These are phyloP conservation scores for Wickerhamomyces bovis DNA, from an alignment of 805 yeast genomes.

Conservation along the genomic window DNA sequence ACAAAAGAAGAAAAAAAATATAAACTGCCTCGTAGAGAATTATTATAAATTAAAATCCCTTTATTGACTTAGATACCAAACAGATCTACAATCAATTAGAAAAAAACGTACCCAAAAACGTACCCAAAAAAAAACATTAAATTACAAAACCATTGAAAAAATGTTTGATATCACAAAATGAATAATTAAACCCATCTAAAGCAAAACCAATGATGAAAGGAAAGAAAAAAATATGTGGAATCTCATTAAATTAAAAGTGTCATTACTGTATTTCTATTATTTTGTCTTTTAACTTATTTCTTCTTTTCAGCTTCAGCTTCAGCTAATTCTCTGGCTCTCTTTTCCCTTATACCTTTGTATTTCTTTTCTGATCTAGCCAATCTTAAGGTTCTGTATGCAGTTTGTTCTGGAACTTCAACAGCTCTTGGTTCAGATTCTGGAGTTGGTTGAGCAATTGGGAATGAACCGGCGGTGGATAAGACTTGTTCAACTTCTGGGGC, in stretches of 20 bases:
- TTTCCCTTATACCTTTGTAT: slow-evolving; percentile 89
- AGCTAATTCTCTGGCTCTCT: slow-evolving; percentile 94
- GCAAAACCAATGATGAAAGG: not conserved
- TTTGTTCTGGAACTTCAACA: slow-evolving; percentile 58
- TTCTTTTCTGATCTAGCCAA: slow-evolving; percentile 87
- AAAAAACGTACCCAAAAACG: not conserved
- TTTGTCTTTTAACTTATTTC: slow-evolving; percentile 83
- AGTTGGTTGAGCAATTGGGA: slow-evolving; percentile 86
- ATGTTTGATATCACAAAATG: not conserved
- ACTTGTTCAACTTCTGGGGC: slow-evolving; percentile 78
- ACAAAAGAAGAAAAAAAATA: not conserved
- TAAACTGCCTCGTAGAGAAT: not conserved
- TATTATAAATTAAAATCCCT: not conserved
- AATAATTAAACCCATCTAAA: not conserved
- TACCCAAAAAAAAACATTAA: not conserved
- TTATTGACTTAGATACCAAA: not conserved
- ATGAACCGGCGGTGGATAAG: slow-evolving; percentile 63
- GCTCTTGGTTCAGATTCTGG: slow-evolving; percentile 81
- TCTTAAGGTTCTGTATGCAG: slow-evolving; percentile 41
- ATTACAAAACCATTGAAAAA: not conserved
- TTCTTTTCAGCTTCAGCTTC: slow-evolving; percentile 99
- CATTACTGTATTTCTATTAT: slow-evolving; percentile 46
- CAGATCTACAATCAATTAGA: not conserved
- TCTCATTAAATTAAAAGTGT: not conserved
- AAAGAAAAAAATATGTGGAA: not conserved